Evolutionary conservation across 2,329 filamentous ascomycete genomes (phyloP).

Genomic region (Pestalotiopsis sp.): DNA sequence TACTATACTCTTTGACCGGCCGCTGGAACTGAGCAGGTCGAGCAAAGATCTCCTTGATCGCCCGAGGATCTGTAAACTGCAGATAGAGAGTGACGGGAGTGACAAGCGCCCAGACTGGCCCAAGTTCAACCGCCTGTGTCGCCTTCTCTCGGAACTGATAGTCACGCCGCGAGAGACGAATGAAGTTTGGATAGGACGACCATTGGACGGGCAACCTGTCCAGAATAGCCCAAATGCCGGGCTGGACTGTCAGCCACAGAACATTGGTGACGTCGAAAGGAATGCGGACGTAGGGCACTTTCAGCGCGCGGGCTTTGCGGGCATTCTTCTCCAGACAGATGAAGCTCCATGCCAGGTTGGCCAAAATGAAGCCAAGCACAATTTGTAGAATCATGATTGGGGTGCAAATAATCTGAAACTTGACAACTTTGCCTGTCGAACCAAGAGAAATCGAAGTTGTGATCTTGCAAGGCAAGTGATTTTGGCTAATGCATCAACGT

Average conservation of each 20-base stretch:
- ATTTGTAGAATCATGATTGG: background rate
- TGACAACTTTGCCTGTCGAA: no score
- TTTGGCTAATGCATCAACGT: no score
- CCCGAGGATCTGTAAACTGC: constrained; percentile 22
- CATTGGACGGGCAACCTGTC: constrained; percentile 21
- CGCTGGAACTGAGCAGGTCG: constrained; percentile 23
- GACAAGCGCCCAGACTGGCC: constrained; percentile 26
- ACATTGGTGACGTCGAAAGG: constrained; percentile 23
- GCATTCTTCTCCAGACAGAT: background rate
- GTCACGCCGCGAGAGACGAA: constrained; percentile 23
- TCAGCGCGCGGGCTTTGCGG: constrained; percentile 19
- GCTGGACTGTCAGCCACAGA: constrained; percentile 23
- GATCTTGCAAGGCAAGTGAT: no score
- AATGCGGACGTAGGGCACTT: constrained; percentile 22
- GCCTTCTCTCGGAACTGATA: constrained; percentile 22
- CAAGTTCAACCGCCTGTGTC: constrained; percentile 13
- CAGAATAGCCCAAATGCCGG: constrained; percentile 21
- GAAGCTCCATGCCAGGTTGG: background rate
- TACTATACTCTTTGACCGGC: constrained; percentile 21
- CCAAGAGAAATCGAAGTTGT: background rate
- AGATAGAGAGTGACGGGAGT: constrained; percentile 20
- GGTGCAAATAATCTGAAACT: background rate
- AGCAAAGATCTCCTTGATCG: constrained; percentile 21
- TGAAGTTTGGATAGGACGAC: constrained; percentile 22
- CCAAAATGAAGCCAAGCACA: background rate